phyloP scores from a whole-genome alignment of 2,329 filamentous ascomycete species.

The Xylariales sp. region DNA sequence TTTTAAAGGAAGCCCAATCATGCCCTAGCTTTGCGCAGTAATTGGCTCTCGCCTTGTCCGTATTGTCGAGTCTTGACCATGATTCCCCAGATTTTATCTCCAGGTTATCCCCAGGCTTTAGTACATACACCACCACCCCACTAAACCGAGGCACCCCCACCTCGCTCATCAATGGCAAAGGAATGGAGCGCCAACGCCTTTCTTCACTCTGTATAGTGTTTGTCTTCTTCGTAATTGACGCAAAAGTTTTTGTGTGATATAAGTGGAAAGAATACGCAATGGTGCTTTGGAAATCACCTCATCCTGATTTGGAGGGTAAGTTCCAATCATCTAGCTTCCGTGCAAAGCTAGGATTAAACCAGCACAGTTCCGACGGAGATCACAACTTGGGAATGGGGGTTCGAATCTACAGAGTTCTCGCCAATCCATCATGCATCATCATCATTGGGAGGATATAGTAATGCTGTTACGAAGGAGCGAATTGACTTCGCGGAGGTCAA shows the following conservation, averaged over 20 bases:
- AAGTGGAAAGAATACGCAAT: conserved; percentile 1
- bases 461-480: conserved; percentile 50
- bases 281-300: conserved; percentile 4
- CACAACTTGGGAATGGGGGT: conserved; percentile 58
- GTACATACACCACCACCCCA: not conserved
- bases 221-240: no score
- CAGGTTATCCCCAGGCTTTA: conserved; percentile 5
- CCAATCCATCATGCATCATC: conserved; percentile 23
- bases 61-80: no score
- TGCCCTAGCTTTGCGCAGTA: no score
- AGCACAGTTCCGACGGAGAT: conserved; percentile 36
- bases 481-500: conserved; percentile 51
- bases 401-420: conserved; percentile 48
- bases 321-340: not conserved
- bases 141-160: conserved; percentile 4
- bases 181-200: no score
- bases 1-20: no score
- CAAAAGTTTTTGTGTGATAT: no score
- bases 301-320: conserved; percentile 5
- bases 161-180: no score
- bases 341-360: not conserved
- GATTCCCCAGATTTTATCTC: conserved; percentile 5
- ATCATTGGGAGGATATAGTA: conserved; percentile 46
- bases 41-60: no score
- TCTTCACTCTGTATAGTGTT: no score